Percentiles rank a stretch among this genome's conserved stretches.
Conservation (phyloP, 208 protist species). For the Vickermania spadyakhi region DNA sequence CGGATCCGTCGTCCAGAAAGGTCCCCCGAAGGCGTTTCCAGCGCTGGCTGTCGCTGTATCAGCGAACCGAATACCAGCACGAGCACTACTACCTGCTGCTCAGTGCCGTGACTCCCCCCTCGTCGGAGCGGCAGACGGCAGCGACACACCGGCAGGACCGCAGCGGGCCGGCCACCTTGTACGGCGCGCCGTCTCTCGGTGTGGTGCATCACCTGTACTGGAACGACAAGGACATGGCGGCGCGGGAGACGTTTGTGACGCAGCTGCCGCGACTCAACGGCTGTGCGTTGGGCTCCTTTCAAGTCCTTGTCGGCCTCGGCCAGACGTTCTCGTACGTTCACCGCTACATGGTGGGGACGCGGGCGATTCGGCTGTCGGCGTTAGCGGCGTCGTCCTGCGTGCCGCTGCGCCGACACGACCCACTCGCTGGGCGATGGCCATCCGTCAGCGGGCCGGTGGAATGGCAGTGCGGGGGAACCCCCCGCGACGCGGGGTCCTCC, state of each 20-base stretch:
- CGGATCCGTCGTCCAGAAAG: background rate
- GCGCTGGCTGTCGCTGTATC: background rate
- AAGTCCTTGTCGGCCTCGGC: slow-evolving; percentile 43
- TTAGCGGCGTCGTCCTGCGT: background rate
- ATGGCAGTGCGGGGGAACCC: background rate
- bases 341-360: slow-evolving; percentile 27
- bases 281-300: slow-evolving; percentile 24
- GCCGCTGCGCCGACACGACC: no score
- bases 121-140: background rate
- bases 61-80: background rate
- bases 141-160: background rate
- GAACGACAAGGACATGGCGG: slow-evolving; percentile 48
- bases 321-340: slow-evolving; percentile 67
- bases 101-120: slow-evolving; percentile 3
- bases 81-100: slow-evolving; percentile 10
- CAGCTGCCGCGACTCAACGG: slow-evolving; percentile 26
- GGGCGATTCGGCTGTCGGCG: background rate
- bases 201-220: slow-evolving; percentile 46
- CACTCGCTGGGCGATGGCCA: background rate
- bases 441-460: background rate
- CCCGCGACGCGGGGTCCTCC: background rate
- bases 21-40: no score
- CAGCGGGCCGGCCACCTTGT: background rate
- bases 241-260: slow-evolving; percentile 21
- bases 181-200: slow-evolving; percentile 23